phyloP scores from a whole-genome alignment of 2,329 filamentous ascomycete species.

The Paraconiothyrium brasiliense region DNA sequence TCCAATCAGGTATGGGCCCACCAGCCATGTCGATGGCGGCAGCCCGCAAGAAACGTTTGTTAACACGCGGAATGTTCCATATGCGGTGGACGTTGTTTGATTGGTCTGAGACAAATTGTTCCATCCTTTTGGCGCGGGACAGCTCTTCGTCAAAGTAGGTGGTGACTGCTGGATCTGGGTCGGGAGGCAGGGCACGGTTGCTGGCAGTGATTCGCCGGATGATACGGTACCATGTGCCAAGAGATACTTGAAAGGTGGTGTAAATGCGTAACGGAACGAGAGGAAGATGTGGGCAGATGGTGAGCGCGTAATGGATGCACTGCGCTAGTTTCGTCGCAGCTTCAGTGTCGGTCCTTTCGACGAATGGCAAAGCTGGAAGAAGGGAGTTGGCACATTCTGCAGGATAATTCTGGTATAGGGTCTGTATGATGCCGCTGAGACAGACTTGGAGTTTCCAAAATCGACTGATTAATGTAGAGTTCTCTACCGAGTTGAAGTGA shows the following conservation, averaged over 20 bases:
- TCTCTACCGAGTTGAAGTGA: slow-evolving; percentile 34
- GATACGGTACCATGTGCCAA: slow-evolving; percentile 37
- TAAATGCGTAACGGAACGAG: slow-evolving; percentile 41
- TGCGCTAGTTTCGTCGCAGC: slow-evolving; percentile 34
- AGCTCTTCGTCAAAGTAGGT: neutral
- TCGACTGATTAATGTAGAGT: slow-evolving; percentile 34
- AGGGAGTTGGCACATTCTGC: slow-evolving; percentile 24
- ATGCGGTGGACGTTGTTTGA: slow-evolving; percentile 35
- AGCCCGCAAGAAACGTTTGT: slow-evolving; percentile 31
- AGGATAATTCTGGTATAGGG: slow-evolving; percentile 35
- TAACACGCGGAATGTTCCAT: slow-evolving; percentile 34
- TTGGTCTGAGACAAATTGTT: slow-evolving; percentile 29
- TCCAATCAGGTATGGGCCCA: slow-evolving; percentile 39
- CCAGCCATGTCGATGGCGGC: slow-evolving; percentile 37
- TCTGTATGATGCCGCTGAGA: slow-evolving; percentile 37
- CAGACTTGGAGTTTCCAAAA: slow-evolving; percentile 39
- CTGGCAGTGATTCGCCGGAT: slow-evolving; percentile 22
- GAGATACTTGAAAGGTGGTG: slow-evolving; percentile 36
- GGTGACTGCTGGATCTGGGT: neutral
- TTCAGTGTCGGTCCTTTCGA: slow-evolving; percentile 30
- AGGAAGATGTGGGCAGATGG: slow-evolving; percentile 31
- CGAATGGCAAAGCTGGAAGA: slow-evolving; percentile 27
- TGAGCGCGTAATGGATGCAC: slow-evolving; percentile 32
- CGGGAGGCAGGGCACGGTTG: neutral
- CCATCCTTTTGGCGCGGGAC: slow-evolving; percentile 33